Evolutionary conservation across 805 yeast genomes (phyloP).

Genomic region (Ogataea philodendri): DNA sequence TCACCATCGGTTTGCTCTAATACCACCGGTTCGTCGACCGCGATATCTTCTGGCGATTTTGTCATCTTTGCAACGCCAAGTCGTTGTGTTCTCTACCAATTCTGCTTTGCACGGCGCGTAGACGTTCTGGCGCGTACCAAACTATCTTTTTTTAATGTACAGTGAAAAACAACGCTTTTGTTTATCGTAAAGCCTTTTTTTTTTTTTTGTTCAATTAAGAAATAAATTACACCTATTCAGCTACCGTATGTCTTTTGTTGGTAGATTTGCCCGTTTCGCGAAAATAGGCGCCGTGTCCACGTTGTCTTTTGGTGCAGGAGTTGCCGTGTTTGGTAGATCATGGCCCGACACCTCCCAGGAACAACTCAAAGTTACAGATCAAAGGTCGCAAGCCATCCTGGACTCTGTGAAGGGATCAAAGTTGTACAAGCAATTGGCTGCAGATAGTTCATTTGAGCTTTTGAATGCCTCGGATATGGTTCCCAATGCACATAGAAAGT

Average conservation of each 20-base stretch:
- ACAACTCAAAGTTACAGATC: slow-evolving; percentile 13
- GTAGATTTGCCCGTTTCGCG: slow-evolving; percentile 8
- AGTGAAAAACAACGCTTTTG: slow-evolving; percentile 4
- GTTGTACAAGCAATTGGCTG: slow-evolving; percentile 26
- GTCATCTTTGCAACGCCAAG: background rate
- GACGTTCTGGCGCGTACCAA: slow-evolving; percentile 4
- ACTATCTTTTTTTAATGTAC: slow-evolving; percentile 4
- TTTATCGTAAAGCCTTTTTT: slow-evolving; percentile 13
- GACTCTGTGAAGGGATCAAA: slow-evolving; percentile 28
- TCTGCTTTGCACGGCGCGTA: slow-evolving; percentile 2
- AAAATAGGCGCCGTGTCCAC: slow-evolving; percentile 15
- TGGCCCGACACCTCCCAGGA: slow-evolving; percentile 29
- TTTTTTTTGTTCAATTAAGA: slow-evolving; percentile 1
- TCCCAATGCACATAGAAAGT: slow-evolving; percentile 56
- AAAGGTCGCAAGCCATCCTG: slow-evolving; percentile 29
- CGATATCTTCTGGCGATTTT: background rate
- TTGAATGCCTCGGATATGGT: slow-evolving; percentile 43
- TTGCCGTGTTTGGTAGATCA: slow-evolving; percentile 30
- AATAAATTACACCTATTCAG: background rate
- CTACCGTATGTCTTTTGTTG: slow-evolving; percentile 10
- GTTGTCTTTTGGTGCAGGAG: slow-evolving; percentile 29
- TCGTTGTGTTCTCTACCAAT: background rate
- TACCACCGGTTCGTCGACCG: too few species aligned
- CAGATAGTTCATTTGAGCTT: slow-evolving; percentile 27
- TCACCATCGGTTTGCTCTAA: too few species aligned